Conservation (phyloP, 2,329 filamentous ascomycete species). For the Cladosporium sphaerospermum region DNA sequence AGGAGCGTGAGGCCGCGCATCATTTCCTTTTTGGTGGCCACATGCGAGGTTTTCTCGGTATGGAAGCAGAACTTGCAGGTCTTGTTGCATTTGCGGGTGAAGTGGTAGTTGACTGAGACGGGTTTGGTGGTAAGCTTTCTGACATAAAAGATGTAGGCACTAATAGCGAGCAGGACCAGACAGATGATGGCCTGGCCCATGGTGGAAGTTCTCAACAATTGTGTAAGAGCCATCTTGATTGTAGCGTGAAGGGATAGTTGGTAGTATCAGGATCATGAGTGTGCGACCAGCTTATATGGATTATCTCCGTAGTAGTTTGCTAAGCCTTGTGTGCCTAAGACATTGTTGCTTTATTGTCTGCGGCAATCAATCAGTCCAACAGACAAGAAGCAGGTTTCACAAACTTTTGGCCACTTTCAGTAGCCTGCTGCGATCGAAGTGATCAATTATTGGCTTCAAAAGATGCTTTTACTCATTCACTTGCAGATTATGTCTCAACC, state of each 20-base stretch:
- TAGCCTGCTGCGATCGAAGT: too few species aligned
- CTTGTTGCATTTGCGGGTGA: conserved; percentile 44
- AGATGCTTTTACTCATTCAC: too few species aligned
- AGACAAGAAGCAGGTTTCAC: too few species aligned
- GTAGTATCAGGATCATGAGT: too few species aligned
- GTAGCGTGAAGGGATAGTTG: neutral
- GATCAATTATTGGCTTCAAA: too few species aligned
- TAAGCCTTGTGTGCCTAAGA: too few species aligned
- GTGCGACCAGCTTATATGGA: too few species aligned
- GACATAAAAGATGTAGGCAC: conserved; percentile 14
- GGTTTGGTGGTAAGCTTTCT: conserved; percentile 11
- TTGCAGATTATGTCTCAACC: too few species aligned
- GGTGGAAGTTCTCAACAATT: neutral
- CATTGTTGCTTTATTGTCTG: too few species aligned
- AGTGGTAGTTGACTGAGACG: conserved; percentile 44
- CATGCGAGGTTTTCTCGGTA: conserved; percentile 45
- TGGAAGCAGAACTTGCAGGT: conserved; percentile 53
- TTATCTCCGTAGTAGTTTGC: too few species aligned
- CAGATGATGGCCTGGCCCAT: neutral
- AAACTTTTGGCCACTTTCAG: too few species aligned
- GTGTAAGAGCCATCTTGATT: neutral
- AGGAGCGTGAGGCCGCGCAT: conserved; percentile 43
- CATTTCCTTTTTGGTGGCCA: conserved; percentile 36
- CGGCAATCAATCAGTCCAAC: too few species aligned
- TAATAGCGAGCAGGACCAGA: neutral